phyloP scores from a whole-genome alignment of 345 rosid genomes.

The Brassica napus region Da-Ae NC_063441.1:301501-302000 shows the following conservation, averaged over 20 bases:
- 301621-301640: constrained; percentile 52
- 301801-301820: background rate
- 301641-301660: constrained; percentile 43
- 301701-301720: background rate
- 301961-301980: background rate
- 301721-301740: constrained; percentile 14
- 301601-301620: constrained; percentile 59
- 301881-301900: constrained; percentile 13
- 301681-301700: constrained; percentile 36
- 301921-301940: background rate
- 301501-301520: background rate
- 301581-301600: constrained; percentile 61
- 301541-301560: constrained; percentile 22
- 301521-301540: background rate
- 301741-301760: constrained; percentile 52
- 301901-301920: constrained; percentile 7
- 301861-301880: constrained; percentile 65
- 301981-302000: background rate
- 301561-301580: constrained; percentile 48
- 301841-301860: constrained; percentile 41
- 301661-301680: constrained; percentile 57
- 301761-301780: constrained; percentile 49
- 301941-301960: constrained; percentile 49
- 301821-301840: background rate
- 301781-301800: constrained; percentile 53